Conservation (phyloP, 129 eudicot species). For the Logfia minima region DNA sequence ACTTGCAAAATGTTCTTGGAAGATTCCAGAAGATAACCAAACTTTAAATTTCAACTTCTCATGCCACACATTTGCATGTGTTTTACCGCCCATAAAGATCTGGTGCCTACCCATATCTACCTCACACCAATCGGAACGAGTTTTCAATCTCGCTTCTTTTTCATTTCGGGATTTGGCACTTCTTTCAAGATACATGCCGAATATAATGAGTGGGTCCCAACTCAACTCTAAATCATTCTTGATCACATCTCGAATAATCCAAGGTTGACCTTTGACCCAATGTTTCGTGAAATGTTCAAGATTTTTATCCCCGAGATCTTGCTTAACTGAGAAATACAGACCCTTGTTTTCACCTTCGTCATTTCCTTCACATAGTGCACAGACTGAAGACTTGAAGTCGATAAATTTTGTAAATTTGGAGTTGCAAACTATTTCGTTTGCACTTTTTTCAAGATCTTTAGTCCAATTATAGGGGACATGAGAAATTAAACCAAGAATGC, state of each 20-base stretch:
- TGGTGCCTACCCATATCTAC: conserved; percentile 63
- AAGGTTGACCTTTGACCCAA: conserved; percentile 92
- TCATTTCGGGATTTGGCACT: conserved; percentile 39
- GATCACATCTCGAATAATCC: conserved; percentile 60
- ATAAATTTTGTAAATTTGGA: conserved; percentile 40
- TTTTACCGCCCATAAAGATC: conserved; percentile 64
- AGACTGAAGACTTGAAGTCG: conserved; percentile 42
- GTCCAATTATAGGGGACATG: conserved; percentile 58
- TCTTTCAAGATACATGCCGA: conserved; percentile 60
- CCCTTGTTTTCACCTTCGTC: conserved; percentile 37
- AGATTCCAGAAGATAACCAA: conserved; percentile 64
- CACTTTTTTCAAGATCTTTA: conserved; percentile 63
- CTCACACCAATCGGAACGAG: conserved; percentile 80
- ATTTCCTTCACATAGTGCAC: conserved; percentile 49
- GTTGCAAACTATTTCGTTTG: conserved; percentile 43
- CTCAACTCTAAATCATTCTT: conserved; percentile 41
- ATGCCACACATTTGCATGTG: conserved; percentile 56
- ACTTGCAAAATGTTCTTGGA: conserved; percentile 66
- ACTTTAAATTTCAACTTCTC: conserved; percentile 67
- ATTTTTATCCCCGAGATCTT: conserved; percentile 48
- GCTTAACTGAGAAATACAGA: conserved; percentile 51
- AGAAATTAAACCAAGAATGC: conserved; percentile 58
- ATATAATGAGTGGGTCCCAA: conserved; percentile 85
- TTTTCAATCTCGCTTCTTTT: conserved; percentile 37
- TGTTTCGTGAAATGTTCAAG: conserved; percentile 78